These are phyloP conservation scores for Trichoderma oligosporum DNA, from an alignment of 2,329 filamentous ascomycete genomes.

Conservation along the genomic window DNA sequence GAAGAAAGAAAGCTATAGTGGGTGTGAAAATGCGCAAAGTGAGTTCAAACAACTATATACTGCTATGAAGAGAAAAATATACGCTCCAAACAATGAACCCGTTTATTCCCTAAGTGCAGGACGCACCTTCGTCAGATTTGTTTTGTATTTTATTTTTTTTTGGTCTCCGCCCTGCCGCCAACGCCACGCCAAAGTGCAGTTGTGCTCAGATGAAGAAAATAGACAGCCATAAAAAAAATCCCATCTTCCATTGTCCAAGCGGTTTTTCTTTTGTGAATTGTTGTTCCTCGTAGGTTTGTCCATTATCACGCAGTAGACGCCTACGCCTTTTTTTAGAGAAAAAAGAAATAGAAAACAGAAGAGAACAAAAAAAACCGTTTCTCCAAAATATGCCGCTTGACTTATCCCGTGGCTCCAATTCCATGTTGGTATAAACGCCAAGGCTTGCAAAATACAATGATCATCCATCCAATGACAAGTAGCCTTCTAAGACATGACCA, in stretches of 20 bases:
- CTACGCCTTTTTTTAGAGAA: neutral
- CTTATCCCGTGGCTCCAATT: neutral
- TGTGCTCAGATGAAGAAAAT: constrained; percentile 9
- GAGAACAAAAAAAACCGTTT: neutral
- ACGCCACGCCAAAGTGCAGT: constrained; percentile 19
- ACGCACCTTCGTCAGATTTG: neutral
- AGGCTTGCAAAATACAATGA: constrained; percentile 10
- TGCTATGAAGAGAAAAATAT: neutral
- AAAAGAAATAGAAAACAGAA: neutral
- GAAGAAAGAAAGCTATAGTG: neutral
- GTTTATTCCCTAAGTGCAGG: neutral
- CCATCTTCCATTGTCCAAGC: neutral
- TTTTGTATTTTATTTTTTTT: constrained; percentile 2
- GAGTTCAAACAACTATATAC: neutral
- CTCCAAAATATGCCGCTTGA: constrained; percentile 10
- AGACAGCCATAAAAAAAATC: neutral
- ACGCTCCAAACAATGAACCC: neutral
- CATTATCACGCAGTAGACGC: constrained; percentile 1
- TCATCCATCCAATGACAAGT: neutral
- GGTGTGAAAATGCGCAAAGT: neutral
- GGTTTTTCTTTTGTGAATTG: constrained; percentile 1
- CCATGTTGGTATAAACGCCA: constrained; percentile 9
- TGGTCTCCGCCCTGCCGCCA: constrained; percentile 13
- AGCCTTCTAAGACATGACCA: neutral
- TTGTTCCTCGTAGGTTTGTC: neutral